Base-by-base conservation (phyloP, 1,139 yeast genomes). In the Hyphopichia buzzinii region DNA sequence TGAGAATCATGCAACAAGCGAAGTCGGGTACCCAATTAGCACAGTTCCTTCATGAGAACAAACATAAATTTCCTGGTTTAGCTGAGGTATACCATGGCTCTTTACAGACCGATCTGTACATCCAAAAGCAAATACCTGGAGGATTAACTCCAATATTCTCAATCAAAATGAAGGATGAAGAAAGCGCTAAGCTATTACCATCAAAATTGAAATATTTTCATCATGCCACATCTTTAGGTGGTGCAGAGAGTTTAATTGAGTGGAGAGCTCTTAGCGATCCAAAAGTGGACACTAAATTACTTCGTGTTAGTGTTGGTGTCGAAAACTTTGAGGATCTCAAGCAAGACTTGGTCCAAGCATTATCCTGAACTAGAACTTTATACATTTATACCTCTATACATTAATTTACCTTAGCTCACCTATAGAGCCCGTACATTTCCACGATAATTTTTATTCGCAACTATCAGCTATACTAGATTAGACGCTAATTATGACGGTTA, bases 191-290 rank as follows among this genome's bases (percentile, higher is more conserved):
- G 45, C 39, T 48, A 2, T 66, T 90, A 11, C 95, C 96, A 3
- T 67, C 82, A 1, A 77, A 72, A 44, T 67, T 89, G 41, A 75
- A 80, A 47, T 74, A 76, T 43, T 88, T 89, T 64, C 81, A 81
- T 44, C 97, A 90, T 60, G 96, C 97, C 2, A 89, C 97, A 1
- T 86, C 96, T 4, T 68, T 90, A 22, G 97, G 97, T 28, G 96
- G 97, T n/a, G 87, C 85, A 5, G 97, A 90, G 57, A 84, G 95
- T 38, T 68, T 89, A 49, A 79, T 89, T 41, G 97, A 90, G 59
- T 88, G 96, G 96, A 77, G 96, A 53, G 83, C 88, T 1, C 55
- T 89, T 62, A 73, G 86, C 34, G 96, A 88, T 52, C 56, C 72
- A 1, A 50, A 62, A 3, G 81, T 80, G 11, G 63, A 74, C 26